Conservation (phyloP, 768 basidiomycete species). For the Rhizopogon vesiculosus region DNA sequence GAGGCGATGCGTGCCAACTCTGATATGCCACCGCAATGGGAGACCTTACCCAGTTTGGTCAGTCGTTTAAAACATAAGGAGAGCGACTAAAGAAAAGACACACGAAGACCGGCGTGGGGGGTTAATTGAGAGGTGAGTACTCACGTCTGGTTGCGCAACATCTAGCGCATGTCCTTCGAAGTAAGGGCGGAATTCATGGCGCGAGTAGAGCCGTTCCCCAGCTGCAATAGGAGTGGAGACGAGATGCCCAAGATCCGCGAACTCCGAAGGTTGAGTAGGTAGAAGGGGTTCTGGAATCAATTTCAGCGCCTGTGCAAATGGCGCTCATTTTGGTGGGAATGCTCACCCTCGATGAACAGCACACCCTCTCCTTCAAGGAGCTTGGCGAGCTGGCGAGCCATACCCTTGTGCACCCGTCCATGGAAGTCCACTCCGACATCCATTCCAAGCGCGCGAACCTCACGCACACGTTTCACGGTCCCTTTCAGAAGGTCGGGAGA, state of each 20-base stretch:
- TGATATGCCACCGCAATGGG: slow-evolving; percentile 58
- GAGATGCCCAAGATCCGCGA: slow-evolving; percentile 49
- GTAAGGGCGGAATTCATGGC: slow-evolving; percentile 61
- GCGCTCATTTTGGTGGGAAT: neutral
- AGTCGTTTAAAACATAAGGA: neutral
- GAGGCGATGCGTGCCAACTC: slow-evolving; percentile 55
- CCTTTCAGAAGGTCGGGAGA: slow-evolving; percentile 48
- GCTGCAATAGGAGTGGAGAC: slow-evolving; percentile 60
- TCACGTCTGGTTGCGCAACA: slow-evolving; percentile 65
- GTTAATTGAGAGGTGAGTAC: slow-evolving; percentile 9
- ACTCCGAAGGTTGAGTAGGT: slow-evolving; percentile 56
- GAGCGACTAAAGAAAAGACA: neutral
- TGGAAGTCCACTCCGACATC: slow-evolving; percentile 72
- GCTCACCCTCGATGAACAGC: slow-evolving; percentile 58
- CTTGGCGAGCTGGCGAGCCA: slow-evolving; percentile 64
- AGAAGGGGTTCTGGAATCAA: slow-evolving; percentile 45
- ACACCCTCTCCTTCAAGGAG: slow-evolving; percentile 55
- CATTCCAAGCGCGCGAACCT: slow-evolving; percentile 47
- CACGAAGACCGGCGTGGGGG: neutral
- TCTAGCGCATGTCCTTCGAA: slow-evolving; percentile 61
- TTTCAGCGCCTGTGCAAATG: neutral
- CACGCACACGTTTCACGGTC: slow-evolving; percentile 47
- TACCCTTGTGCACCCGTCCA: slow-evolving; percentile 62
- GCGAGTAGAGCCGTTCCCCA: slow-evolving; percentile 60
- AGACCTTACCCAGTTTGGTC: slow-evolving; percentile 30